Conservation (phyloP, 139 green algal species). For the Micractinium conductrix region DNA sequence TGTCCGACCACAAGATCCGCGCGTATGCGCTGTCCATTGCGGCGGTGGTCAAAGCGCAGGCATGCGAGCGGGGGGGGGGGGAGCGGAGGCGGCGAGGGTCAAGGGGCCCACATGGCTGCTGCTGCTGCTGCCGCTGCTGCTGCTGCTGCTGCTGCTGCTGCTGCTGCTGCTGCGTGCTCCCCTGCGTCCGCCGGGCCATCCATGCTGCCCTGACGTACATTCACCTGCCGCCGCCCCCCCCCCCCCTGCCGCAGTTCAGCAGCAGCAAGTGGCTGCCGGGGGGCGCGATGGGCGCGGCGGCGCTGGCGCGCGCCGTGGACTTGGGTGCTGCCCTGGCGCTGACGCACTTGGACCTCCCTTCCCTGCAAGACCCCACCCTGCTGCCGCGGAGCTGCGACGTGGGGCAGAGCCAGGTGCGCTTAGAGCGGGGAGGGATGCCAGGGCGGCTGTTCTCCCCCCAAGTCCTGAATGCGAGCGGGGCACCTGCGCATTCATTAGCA, state of each 20-base stretch:
- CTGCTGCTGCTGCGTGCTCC: neutral
- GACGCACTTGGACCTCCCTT: neutral
- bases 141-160: too few species aligned
- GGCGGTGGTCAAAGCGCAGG: constrained; percentile 23
- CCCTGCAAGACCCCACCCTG: neutral
- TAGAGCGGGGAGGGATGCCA: too few species aligned
- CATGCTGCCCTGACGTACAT: neutral
- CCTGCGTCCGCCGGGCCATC: neutral
- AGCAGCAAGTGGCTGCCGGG: constrained; percentile 22
- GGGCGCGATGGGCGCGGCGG: neutral
- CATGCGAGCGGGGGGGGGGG: too few species aligned
- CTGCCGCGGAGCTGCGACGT: neutral
- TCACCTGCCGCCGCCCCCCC: neutral
- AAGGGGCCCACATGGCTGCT: too few species aligned
- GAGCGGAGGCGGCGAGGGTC: too few species aligned
- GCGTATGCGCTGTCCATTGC: constrained; percentile 17
- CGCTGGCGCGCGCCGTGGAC: neutral
- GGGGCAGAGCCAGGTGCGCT: too few species aligned
- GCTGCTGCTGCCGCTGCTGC: too few species aligned
- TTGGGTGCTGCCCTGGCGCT: neutral
- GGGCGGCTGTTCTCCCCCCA: too few species aligned
- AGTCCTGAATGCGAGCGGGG: too few species aligned
- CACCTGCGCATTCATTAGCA: too few species aligned
- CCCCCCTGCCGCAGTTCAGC: neutral
- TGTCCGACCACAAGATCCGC: constrained; percentile 2